A percentile compares a stretch with the other conserved stretches of the same genome.
Conservation (phyloP, 2,329 filamentous ascomycete species). For the Phialemoniopsis sp. region DNA sequence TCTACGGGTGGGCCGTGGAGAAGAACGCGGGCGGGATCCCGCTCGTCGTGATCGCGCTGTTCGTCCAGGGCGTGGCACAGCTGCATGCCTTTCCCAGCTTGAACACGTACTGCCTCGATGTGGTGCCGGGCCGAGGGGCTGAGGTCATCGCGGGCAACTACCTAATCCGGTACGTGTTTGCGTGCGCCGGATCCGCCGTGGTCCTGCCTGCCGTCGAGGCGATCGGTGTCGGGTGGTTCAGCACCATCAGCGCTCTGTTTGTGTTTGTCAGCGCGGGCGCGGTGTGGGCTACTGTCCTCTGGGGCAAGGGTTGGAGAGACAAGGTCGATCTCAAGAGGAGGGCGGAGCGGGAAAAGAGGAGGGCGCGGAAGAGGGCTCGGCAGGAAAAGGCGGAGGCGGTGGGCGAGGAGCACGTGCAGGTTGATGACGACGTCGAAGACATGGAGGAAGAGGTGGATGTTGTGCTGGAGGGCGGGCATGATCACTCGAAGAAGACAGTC, state of each 20-base stretch:
- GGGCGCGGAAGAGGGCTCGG: too few relatives aligned
- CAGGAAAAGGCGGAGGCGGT: too few relatives aligned
- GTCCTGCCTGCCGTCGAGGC: slow-evolving; percentile 70
- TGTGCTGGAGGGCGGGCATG: too few relatives aligned
- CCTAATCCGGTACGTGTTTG: slow-evolving; percentile 71
- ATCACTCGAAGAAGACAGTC: too few relatives aligned
- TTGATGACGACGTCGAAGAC: too few relatives aligned
- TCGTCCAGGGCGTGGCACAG: slow-evolving; percentile 64
- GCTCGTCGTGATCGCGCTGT: slow-evolving; percentile 62
- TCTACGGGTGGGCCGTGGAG: slow-evolving; percentile 59
- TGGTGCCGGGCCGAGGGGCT: slow-evolving; percentile 66
- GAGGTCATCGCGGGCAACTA: slow-evolving; percentile 82
- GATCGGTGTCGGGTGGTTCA: slow-evolving; percentile 80
- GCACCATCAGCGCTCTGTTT: slow-evolving; percentile 61
- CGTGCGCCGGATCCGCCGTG: slow-evolving; percentile 64
- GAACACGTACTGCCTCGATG: slow-evolving; percentile 76
- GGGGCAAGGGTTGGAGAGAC: slow-evolving; percentile 48
- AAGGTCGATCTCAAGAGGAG: slow-evolving; percentile 44
- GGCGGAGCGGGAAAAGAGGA: slow-evolving; percentile 19
- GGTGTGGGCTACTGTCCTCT: slow-evolving; percentile 43
- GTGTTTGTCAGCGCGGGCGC: slow-evolving; percentile 39
- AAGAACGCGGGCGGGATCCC: slow-evolving; percentile 32
- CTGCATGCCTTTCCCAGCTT: slow-evolving; percentile 65
- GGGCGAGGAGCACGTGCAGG: too few relatives aligned
- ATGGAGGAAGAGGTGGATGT: too few relatives aligned